A percentile compares a stretch with the other conserved stretches of the same genome.
These are phyloP conservation scores for Ascochyta fabae DNA, from an alignment of 2,329 filamentous ascomycete genomes.

Conservation along the genomic window DNA sequence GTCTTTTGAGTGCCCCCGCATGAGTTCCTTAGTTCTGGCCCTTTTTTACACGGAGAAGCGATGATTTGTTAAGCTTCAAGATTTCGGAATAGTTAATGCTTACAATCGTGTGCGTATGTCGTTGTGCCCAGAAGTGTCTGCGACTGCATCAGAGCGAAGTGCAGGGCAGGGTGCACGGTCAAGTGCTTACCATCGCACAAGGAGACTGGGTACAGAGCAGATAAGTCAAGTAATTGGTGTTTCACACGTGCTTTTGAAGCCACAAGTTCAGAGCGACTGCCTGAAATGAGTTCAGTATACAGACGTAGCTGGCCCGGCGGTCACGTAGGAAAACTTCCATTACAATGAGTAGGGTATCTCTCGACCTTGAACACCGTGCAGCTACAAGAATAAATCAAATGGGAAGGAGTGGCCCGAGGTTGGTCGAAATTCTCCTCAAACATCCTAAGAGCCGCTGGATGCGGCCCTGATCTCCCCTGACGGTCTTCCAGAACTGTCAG, in stretches of 20 bases:
- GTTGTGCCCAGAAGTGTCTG: neutral
- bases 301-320: neutral
- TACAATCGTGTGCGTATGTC: too few species aligned
- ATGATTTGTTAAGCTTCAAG: too few species aligned
- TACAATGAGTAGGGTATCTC: conserved; percentile 5
- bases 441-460: conserved; percentile 15
- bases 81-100: too few species aligned
- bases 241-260: neutral
- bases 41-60: too few species aligned
- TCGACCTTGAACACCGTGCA: neutral
- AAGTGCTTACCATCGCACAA: neutral
- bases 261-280: too few species aligned
- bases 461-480: conserved; percentile 37
- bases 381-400: neutral
- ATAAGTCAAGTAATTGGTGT: too few species aligned
- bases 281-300: neutral
- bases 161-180: neutral
- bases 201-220: neutral
- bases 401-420: neutral
- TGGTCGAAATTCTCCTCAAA: neutral
- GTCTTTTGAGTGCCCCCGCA: neutral
- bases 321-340: too few species aligned
- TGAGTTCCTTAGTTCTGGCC: neutral
- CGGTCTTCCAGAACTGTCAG: conserved; percentile 41
- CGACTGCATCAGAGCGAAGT: neutral